A percentile compares a stretch with the other conserved stretches of the same genome.
phyloP scores from a whole-genome alignment of 2,329 filamentous ascomycete species.

The Cyphellophora europaea region DNA sequence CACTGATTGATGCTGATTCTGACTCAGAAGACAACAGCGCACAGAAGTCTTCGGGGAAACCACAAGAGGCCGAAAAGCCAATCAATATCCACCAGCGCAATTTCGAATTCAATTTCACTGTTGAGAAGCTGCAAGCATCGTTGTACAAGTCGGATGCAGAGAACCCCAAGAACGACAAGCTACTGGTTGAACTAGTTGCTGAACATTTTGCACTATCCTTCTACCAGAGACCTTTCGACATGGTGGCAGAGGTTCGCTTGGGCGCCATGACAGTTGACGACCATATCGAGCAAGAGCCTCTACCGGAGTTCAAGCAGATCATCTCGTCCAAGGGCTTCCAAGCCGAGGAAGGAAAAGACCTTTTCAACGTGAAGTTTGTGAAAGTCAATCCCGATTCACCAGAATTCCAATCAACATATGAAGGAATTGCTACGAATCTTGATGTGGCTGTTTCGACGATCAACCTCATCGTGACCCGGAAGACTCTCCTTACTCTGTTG shows the following conservation, averaged over 20 bases:
- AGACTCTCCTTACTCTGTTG: slow-evolving; percentile 80
- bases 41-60: slow-evolving; percentile 58
- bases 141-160: slow-evolving; percentile 80
- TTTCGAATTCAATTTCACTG: slow-evolving; percentile 94
- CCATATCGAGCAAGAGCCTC: slow-evolving; percentile 77
- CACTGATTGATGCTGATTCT: slow-evolving; percentile 67
- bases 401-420: slow-evolving; percentile 84
- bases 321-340: slow-evolving; percentile 77
- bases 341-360: slow-evolving; percentile 62
- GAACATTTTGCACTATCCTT: slow-evolving; percentile 82
- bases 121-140: slow-evolving; percentile 87
- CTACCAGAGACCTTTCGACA: slow-evolving; percentile 80
- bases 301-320: slow-evolving; percentile 91
- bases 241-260: slow-evolving; percentile 84
- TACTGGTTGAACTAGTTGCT: slow-evolving; percentile 85
- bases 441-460: slow-evolving; percentile 89
- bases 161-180: slow-evolving; percentile 59
- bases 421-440: slow-evolving; percentile 88
- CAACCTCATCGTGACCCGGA: slow-evolving; percentile 87
- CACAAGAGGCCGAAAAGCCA: slow-evolving; percentile 12
- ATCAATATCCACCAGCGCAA: slow-evolving; percentile 71
- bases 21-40: slow-evolving; percentile 49
- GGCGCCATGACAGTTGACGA: slow-evolving; percentile 85
- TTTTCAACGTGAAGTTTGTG: slow-evolving; percentile 82
- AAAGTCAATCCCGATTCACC: slow-evolving; percentile 86